Evolutionary conservation across 371 early-diverging fungal species (phyloP), one percentile per base, ranked within the genome.

Genomic region (Mortierella polycephala): DNA sequence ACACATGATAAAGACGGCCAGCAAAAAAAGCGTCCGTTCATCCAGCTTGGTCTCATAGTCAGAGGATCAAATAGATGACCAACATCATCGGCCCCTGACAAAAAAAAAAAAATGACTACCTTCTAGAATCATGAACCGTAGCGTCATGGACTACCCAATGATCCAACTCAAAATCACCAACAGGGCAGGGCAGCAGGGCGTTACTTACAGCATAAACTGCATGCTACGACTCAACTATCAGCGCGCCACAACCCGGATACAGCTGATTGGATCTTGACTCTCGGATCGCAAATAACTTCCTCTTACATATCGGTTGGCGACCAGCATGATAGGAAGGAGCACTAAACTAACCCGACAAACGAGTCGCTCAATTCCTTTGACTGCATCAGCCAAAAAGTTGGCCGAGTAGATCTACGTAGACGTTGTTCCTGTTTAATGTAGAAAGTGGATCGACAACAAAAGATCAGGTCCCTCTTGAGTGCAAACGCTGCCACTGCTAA

Each of bases 141-240:
- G 82, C 18, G 90, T 91, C 89, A 96, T 88, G 0, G 88, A 88
- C 55, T 89, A 83, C 12, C 57, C 67, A 60, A 83, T 70, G 59
- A 90, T 87, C 97, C 98, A 97, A 0, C 96, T 96, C 20, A 94
- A 82, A 49, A 96, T 85, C 55, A 96, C 96, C 75, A 94, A 84
- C 44, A 96, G 6, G n/a, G n/a, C n/a, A n/a, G n/a, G n/a, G n/a
- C 75, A 94, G 84, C 44, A 96, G 6, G 97, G 98, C 16, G 94
- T 93, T 5, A 96, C 95, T 39, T 96, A 85, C 18, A 97, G 85
- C 1, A 96, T 93, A 60, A 97, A 95, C 81, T 97, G 96, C 89
- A 95, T 92, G 54, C 91, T n/a, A 91, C n/a, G 94, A 93, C 2
- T 96, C 96, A 12, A 96, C 84, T 16, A 97, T 95, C 20, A 96